Evolutionary conservation across 2,329 filamentous ascomycete genomes (phyloP).

Genomic region (Nigrospora sphaerica): DNA sequence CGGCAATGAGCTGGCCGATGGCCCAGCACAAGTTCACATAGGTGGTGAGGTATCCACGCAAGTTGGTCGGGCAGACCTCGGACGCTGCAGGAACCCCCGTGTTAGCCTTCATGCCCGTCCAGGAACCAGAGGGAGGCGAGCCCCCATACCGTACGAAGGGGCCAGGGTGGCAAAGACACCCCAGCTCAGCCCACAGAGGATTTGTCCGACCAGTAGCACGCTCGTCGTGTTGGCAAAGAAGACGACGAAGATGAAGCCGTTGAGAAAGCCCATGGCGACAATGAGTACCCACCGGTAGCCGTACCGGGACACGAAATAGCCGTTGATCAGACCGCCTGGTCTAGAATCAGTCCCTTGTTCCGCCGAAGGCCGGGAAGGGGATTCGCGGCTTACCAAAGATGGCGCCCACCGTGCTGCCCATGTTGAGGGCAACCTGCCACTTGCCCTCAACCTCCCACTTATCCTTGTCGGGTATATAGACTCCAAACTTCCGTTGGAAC

Average conservation of each 20-base stretch:
- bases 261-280: constrained; percentile 17
- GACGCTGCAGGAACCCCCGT: constrained; percentile 8
- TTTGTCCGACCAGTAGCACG: constrained; percentile 18
- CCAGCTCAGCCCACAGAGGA: constrained; percentile 23
- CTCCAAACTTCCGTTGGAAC: constrained; percentile 21
- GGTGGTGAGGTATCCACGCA: constrained; percentile 30
- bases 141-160: constrained; percentile 18
- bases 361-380: neutral
- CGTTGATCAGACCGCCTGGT: constrained; percentile 19
- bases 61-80: constrained; percentile 23
- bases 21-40: constrained; percentile 41
- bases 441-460: constrained; percentile 17
- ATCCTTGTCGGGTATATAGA: constrained; percentile 8
- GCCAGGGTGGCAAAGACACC: constrained; percentile 23
- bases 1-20: constrained; percentile 32
- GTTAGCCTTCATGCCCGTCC: no score
- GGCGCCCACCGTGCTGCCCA: constrained; percentile 19
- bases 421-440: constrained; percentile 21
- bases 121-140: no score
- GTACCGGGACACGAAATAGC: constrained; percentile 17
- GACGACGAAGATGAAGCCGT: constrained; percentile 20
- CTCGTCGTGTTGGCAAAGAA: constrained; percentile 15
- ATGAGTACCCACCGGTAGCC: constrained; percentile 23
- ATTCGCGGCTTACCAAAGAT: constrained; percentile 15
- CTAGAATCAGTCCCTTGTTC: neutral